phyloP scores from a whole-genome alignment of 805 yeast genomes.

The Zygosaccharomyces pseudorouxii region DNA sequence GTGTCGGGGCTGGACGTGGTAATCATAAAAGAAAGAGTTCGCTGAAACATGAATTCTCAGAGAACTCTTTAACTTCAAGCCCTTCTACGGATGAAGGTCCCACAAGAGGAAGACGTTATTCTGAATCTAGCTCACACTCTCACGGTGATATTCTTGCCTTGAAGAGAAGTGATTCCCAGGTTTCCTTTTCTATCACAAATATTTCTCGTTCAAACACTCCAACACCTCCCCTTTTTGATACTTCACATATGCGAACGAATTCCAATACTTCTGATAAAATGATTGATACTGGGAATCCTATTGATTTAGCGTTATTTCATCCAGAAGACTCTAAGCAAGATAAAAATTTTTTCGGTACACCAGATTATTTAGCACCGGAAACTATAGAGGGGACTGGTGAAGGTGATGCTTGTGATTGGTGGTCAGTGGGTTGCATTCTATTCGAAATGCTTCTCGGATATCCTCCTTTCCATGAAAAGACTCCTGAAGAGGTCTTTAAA shows the following conservation, averaged over 20 bases:
- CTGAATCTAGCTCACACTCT: conserved; percentile 21
- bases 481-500: conserved; percentile 76
- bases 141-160: conserved; percentile 22
- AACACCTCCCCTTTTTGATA: conserved; percentile 15
- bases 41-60: conserved; percentile 6
- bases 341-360: conserved; percentile 87
- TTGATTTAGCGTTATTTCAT: conserved; percentile 64
- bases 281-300: conserved; percentile 16
- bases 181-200: conserved; percentile 28
- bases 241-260: conserved; percentile 31
- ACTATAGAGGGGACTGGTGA: conserved; percentile 83
- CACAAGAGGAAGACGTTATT: conserved; percentile 14
- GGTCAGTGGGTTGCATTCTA: conserved; percentile 95
- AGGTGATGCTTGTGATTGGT: conserved; percentile 70
- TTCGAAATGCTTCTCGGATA: conserved; percentile 90
- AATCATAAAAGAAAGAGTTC: conserved; percentile 10
- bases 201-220: conserved; percentile 31
- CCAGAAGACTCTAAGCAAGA: conserved; percentile 54
- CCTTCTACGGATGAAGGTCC: background rate
- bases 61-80: conserved; percentile 2
- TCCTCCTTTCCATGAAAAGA: conserved; percentile 87
- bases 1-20: background rate
- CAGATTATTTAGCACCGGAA: conserved; percentile 96
- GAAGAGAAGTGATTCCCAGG: conserved; percentile 30
- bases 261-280: conserved; percentile 31